Evolutionary conservation across 169 alveolate genomes (phyloP), one percentile per base, ranked within the genome.

Genomic region (Cyclospora cayetanensis): DNA sequence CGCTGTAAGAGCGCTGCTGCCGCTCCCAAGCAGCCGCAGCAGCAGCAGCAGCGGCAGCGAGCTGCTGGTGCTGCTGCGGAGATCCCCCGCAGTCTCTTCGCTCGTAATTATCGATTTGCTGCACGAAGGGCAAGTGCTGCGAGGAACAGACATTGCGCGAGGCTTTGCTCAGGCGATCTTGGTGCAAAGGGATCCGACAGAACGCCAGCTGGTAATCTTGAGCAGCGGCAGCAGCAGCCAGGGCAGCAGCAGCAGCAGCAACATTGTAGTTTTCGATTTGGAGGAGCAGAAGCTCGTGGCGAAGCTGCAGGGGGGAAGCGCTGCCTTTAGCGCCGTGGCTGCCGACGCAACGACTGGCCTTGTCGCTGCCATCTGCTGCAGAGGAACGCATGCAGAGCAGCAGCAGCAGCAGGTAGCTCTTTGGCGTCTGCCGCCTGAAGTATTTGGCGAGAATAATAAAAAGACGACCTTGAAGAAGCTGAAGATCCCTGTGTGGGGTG

Each of bases 21-120:
- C 76, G 27, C 11, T 68, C 80, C 50, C 80, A 15, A 68, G n/a
- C 80, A 68, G 80, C 80, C 29, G 80, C 80, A 68, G 80, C 80
- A 68, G 80, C 80, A 68, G 80, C 80, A 68, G 80, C 80, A 68
- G 80, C 80, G 35, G 80, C 80, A 68, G 80, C 80, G 80, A 68
- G 80, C 80, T 68, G 80, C 80, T 68, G 9, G 80, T 68, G 80
- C 80, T 68, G 80, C 80, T 68, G 80, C 80, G 80, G 31, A 68
- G 80, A 39, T 25, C 52, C 50, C 80, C 80, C 80, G 7, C 50
- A 5, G 50, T 68, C 80, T 68, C 80, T 12, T 68, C 80, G 1
- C 80, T 68, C 4, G 4, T 68, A 2, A 46, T 68, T 4, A 68
- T 68, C n/a, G 80, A 68, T 68, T 68, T 68, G 50, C 50, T 68